phyloP scores from a whole-genome alignment of 2,329 filamentous ascomycete genomes.

The Ceratocystis ficicola region DNA sequence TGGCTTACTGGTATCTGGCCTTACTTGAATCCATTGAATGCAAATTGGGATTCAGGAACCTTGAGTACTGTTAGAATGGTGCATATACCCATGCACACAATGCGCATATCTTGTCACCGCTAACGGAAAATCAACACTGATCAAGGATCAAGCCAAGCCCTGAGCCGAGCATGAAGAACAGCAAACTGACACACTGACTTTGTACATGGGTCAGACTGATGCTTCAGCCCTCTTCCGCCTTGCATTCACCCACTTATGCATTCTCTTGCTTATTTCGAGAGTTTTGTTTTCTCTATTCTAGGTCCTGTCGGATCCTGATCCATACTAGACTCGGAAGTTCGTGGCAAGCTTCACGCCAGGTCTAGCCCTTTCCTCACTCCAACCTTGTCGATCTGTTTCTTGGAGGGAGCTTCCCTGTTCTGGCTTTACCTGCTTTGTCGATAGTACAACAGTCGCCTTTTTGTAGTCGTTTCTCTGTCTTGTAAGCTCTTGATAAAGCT shows the following conservation, averaged over 20 bases:
- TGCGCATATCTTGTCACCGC: neutral
- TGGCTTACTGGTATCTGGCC: neutral
- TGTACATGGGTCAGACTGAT: neutral
- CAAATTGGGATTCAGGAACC: neutral
- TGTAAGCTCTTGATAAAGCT: neutral
- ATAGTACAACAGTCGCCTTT: neutral
- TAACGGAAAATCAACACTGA: neutral
- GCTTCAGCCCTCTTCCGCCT: slow-evolving; percentile 1
- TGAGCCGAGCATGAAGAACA: too few species aligned
- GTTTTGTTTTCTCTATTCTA: neutral
- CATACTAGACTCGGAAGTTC: slow-evolving; percentile 11
- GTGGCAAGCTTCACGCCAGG: slow-evolving; percentile 9
- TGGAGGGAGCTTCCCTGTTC: slow-evolving; percentile 2
- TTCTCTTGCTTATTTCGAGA: neutral
- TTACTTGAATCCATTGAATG: neutral
- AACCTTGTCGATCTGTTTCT: neutral
- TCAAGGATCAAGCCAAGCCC: too few species aligned
- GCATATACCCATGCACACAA: neutral
- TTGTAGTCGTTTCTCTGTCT: neutral
- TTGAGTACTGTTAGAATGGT: neutral
- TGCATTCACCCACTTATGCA: neutral
- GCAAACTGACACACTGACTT: too few species aligned
- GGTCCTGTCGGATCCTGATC: neutral
- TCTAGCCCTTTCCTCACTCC: slow-evolving; percentile 1
- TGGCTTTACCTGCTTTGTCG: neutral